A percentile compares a stretch with the other conserved stretches of the same genome.
phyloP scores from a whole-genome alignment of 1,284 basidiomycete genomes.

The Moesziomyces sp. region DNA sequence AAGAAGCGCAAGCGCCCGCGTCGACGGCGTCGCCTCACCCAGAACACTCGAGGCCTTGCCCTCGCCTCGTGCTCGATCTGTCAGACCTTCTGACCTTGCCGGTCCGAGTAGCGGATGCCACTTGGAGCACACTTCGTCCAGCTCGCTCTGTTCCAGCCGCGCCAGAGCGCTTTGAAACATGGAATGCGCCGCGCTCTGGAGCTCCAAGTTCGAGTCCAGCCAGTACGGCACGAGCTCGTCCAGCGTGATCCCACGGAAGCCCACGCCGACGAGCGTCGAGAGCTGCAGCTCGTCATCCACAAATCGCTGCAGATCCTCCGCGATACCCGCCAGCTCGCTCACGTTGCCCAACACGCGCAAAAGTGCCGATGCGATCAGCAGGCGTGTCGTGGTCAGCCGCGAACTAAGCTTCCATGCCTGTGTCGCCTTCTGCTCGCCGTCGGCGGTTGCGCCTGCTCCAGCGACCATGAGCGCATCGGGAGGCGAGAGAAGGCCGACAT shows the following conservation, averaged over 20 bases:
- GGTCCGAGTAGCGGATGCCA: conserved; percentile 62
- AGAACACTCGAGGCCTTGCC: not conserved
- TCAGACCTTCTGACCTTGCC: conserved; percentile 3
- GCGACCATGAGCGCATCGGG: conserved; percentile 34
- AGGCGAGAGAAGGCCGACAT: conserved; percentile 27
- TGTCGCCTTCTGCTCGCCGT: not conserved
- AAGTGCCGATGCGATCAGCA: conserved; percentile 29
- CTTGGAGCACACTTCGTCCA: conserved; percentile 39
- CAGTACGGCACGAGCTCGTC: conserved; percentile 75
- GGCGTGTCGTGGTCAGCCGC: conserved; percentile 27
- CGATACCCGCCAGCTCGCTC: conserved; percentile 19
- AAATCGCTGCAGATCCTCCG: conserved; percentile 20
- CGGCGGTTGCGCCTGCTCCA: not conserved
- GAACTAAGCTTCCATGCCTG: conserved; percentile 33
- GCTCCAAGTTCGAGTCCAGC: conserved; percentile 37
- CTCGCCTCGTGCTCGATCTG: conserved; percentile 1
- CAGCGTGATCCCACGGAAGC: conserved; percentile 73
- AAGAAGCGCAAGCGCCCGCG: conserved; percentile 35
- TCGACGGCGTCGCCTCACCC: conserved; percentile 14
- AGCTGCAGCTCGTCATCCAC: conserved; percentile 22
- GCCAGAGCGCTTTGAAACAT: conserved; percentile 28
- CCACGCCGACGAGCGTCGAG: conserved; percentile 17
- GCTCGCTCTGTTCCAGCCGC: conserved; percentile 16
- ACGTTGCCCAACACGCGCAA: conserved; percentile 30
- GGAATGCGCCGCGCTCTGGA: conserved; percentile 35